These are phyloP conservation scores for Neonectria punicea DNA, from an alignment of 2,329 filamentous ascomycete genomes.

Conservation along the genomic window DNA sequence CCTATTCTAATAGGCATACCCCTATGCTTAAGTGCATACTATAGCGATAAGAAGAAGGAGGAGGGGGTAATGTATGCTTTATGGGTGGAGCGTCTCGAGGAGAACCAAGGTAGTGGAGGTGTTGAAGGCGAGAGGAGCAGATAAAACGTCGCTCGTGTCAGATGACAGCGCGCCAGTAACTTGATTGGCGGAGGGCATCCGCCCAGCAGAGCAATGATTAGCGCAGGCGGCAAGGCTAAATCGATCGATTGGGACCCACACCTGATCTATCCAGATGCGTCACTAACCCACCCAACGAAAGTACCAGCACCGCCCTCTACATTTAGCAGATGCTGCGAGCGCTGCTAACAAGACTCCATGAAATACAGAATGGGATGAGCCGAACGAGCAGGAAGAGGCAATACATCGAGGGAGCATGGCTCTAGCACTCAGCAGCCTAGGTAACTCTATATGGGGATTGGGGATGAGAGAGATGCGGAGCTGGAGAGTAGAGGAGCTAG, in stretches of 20 bases:
- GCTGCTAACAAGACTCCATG: no score
- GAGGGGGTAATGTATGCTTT: not conserved
- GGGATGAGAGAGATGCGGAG: no score
- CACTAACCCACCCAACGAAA: not conserved
- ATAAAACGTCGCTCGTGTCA: not conserved
- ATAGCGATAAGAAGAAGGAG: constrained; percentile 1
- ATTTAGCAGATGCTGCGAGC: no score
- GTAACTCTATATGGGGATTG: no score
- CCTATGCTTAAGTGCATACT: not conserved
- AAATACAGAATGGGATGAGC: no score
- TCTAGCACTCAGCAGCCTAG: no score
- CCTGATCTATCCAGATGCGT: not conserved
- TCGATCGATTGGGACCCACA: not conserved
- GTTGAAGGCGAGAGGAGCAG: not conserved
- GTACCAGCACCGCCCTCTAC: not conserved
- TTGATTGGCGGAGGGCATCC: constrained; percentile 1
- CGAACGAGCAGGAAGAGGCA: no score
- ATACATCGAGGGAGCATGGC: no score
- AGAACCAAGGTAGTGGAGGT: no score
- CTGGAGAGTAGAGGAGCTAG: no score
- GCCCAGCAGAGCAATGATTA: not conserved
- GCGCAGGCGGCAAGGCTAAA: not conserved
- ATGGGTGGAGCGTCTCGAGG: not conserved
- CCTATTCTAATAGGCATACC: not conserved
- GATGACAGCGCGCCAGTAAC: not conserved